Base-by-base conservation (phyloP, 2,329 filamentous ascomycete genomes). In the Fusarium hainanense region DNA sequence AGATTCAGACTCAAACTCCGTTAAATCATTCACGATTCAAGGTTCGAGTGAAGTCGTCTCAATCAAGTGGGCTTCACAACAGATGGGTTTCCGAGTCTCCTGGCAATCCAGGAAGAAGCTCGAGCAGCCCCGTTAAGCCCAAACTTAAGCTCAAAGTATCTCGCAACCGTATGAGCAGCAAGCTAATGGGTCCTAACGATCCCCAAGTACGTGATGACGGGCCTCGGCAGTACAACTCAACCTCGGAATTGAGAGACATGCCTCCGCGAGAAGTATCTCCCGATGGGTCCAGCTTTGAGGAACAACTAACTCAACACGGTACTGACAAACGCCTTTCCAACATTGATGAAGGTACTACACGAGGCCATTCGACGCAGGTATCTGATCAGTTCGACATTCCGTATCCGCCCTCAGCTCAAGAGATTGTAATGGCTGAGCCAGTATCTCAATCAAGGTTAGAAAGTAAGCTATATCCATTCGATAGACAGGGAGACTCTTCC, bases 331-430 rank as follows among this genome's bases (percentile, higher is more conserved):
- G 30, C 18, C 28, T 59, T 42, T 61, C 58, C 42, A 58, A 47
- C 18, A 66, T 65, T 44, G 50, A 70, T 28, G 62, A 68, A 55
- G 58, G 49, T 43, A 52, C 47, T 43, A 49, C 40, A 14, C 42
- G 32, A n/a, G 57, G 69, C 18, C 58, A 52, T 37, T 75, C 73
- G 3, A 63, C 68, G 9, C 70, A 70, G 40, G 50, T 70, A 23
- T 79, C 78, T 14, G 77, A 80, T 27, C 79, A 78, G 42, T 80
- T 80, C 55, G 78, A 79, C 44, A 77, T 81, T 54, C 58, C 74
- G 14, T 79, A 78, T 57, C 78, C 78, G 9, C 71, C 72, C 6
- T 74, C 76, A 4, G 59, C 66, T 7, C 50, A 58, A 48, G 63
- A 44, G 7, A 61, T 70, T 42, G 65, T 42, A 48, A 61, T 51